Base-by-base conservation (phyloP, 148 eudicot genomes). In the Silene uniflora region DNA sequence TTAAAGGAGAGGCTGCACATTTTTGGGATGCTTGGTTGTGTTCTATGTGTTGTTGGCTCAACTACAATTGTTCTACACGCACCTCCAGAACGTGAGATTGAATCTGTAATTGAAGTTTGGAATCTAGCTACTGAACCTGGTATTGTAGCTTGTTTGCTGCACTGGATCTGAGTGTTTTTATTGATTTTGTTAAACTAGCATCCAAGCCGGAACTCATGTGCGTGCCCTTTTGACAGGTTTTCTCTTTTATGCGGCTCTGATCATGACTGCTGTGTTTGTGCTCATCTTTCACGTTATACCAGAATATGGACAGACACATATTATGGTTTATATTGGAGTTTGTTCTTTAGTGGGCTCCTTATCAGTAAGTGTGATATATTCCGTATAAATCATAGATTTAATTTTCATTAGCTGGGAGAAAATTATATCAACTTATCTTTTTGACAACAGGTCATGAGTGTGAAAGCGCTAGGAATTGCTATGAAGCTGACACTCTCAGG, bases 41-140 rank as follows among this genome's bases (percentile, higher is more conserved):
- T 77, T 80, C 71, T 91, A 35, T 91, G 97, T 82, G 90, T 91
- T 56, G 97, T 91, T 71, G 97, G 97, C 64, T 91, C 97, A 60
- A 88, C 85, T 63, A 88, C 91, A 17, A 91, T 91, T 64, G 97
- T 89, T 83, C 79, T 91, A 64, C 97, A 91, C 84, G 93, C 97
- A 78, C 97, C 97, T 78, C 90, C 78, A 70, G 97, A 91, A 65
- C 87, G 88, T 64, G 84, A 83, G 81, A 91, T 91, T 67, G 87
- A 80, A 67, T 91, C 97, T 47, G 93, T 91, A 24, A 79, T 54
- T 78, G 97, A 91, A 75, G 89, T 91, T 39, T 91, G 97, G 97
- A 76, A 81, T 79, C 91, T 91, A 74, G 93, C 93, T 79, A 89
- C 97, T 17, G 93, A 91, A 80, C 97, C 93, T 72, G 97, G 97